Evolutionary conservation across 495 filamentous ascomycete genomes (phyloP), one percentile per base, ranked within the genome.

Genomic region (Lentithecium fluviatile): DNA sequence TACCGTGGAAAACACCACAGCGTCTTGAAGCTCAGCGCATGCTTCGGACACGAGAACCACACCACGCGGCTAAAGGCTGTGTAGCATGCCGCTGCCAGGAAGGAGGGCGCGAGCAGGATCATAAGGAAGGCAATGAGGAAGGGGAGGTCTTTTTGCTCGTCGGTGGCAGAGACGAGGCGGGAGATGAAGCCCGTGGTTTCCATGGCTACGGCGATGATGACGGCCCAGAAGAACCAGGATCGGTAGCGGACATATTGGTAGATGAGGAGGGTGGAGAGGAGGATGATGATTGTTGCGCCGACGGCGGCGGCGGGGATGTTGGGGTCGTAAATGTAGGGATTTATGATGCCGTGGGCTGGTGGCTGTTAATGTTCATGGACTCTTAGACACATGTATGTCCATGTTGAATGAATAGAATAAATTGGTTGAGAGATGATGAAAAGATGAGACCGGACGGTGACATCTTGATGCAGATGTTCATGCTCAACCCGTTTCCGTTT

Each of bases 311-410:
- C 13, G 8, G 55, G 54, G 25, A 58, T 49, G 55, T 34, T 58
- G 5, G 61, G 61, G 34, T 64, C 55, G 55, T 64, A 64, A 23
- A 64, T 64, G 46, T 64, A 64, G 10, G 61, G 61, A 42, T 64
- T 64, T 10, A 64, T 26, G 17, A 60, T 21, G 38, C 36, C n/a
- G n/a, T 45, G 29, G 6, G n/a, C 46, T 58, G 40, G 12, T 5
- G 11, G 23, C 12, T 36, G 38, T 48, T 1, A 53, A 49, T 19
- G 4, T 20, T 10, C 1, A 46, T 6, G 40, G 4, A 20, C 13
- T n/a, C 40, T 6, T 43, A 20, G 4, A 4, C 13, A 13, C 3
- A 15, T 6, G 19, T n/a, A 15, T 15, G 4, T n/a, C 13, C 40
- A 15, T 6, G 19, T 6, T 15, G 40, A n/a, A 15, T 6, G 5